Percentiles rank a stretch among this genome's conserved stretches.
phyloP scores from a whole-genome alignment of 305 asterid species.

The Ilex paraguariensis region DNA sequence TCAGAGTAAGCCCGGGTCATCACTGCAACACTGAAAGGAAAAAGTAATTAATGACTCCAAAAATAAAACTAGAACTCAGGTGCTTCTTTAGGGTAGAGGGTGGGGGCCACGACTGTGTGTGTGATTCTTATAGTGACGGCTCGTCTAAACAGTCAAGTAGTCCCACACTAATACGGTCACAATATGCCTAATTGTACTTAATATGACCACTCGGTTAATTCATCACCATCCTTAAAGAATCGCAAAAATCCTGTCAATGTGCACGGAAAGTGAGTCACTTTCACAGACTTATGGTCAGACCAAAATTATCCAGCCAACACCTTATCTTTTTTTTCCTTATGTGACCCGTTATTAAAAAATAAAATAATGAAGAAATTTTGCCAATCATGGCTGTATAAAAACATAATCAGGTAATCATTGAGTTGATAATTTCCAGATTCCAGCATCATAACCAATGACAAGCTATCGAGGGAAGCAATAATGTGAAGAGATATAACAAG shows the following conservation, averaged over 20 bases:
- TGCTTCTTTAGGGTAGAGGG: too few species aligned
- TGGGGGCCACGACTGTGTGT: not conserved
- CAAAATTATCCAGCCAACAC: not conserved
- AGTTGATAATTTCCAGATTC: too few species aligned
- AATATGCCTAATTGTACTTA: too few species aligned
- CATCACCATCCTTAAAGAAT: too few species aligned
- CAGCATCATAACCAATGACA: not conserved
- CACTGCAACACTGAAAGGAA: conserved; percentile 70
- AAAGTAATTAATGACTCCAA: not conserved
- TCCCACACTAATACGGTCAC: too few species aligned
- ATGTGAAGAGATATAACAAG: conserved; percentile 7
- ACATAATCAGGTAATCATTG: not conserved
- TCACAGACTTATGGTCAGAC: not conserved
- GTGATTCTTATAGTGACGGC: not conserved
- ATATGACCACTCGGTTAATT: too few species aligned
- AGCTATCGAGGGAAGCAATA: not conserved
- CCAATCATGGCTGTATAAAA: not conserved
- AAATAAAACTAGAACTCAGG: not conserved
- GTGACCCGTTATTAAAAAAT: not conserved
- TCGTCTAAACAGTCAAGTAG: not conserved
- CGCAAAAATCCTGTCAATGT: too few species aligned
- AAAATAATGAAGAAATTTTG: not conserved
- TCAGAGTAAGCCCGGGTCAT: conserved; percentile 97
- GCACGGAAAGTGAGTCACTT: too few species aligned
- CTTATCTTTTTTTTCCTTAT: not conserved